Percentiles rank a stretch among this genome's conserved stretches.
These are phyloP conservation scores for Davidsoniella eucalypti DNA, from an alignment of 2,329 filamentous ascomycete species.

Conservation along the genomic window DNA sequence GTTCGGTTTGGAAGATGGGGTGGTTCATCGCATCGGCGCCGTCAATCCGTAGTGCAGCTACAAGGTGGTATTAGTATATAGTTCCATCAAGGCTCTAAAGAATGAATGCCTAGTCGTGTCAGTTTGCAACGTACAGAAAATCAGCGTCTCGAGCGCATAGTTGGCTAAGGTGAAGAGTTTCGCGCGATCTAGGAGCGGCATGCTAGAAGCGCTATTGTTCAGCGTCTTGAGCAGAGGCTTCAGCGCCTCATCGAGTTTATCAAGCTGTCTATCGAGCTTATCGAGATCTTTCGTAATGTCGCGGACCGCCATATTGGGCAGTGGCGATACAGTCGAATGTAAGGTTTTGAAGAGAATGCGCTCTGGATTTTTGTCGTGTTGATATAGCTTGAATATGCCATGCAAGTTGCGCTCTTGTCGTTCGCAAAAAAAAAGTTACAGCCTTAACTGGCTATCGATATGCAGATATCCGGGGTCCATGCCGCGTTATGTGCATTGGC, in stretches of 20 bases:
- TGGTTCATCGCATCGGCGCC: constrained; percentile 71
- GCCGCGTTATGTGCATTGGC: not conserved
- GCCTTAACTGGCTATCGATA: constrained; percentile 7
- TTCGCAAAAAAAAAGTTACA: constrained; percentile 1
- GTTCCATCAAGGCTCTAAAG: too few relatives aligned
- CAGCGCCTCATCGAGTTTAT: constrained; percentile 59
- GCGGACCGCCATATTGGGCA: constrained; percentile 24
- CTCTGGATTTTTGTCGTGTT: not conserved
- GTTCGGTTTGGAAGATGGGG: constrained; percentile 59
- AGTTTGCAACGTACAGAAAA: constrained; percentile 50
- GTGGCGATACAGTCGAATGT: not conserved
- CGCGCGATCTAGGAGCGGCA: constrained; percentile 86
- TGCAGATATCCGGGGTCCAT: constrained; percentile 1
- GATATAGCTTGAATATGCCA: not conserved
- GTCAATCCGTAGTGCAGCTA: constrained; percentile 59
- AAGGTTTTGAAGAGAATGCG: not conserved
- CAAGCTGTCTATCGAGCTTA: constrained; percentile 61
- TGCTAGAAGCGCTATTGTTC: constrained; percentile 51
- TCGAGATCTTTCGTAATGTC: constrained; percentile 53
- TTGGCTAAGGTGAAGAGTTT: constrained; percentile 81
- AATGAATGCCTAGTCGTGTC: not conserved
- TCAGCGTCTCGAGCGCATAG: constrained; percentile 76
- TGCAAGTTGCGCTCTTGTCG: not conserved
- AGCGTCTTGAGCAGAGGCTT: constrained; percentile 56
- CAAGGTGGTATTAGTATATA: constrained; percentile 17